Base-by-base conservation (phyloP, 2,329 filamentous ascomycete genomes). In the Zymoseptoria brevis region DNA sequence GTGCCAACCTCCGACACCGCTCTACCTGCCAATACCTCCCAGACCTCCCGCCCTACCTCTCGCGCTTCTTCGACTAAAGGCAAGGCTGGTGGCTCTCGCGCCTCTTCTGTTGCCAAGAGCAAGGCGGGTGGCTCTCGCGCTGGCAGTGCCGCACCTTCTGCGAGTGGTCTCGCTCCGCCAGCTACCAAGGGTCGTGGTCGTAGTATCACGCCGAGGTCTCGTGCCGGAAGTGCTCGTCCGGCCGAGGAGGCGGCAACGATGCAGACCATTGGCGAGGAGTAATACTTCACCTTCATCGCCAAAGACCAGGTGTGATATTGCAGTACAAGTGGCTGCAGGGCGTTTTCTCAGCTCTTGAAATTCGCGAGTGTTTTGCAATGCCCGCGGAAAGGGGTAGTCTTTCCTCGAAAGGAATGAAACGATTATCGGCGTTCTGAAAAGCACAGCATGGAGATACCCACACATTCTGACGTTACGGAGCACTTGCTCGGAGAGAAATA, bases 21-120 rank as follows among this genome's bases (percentile, higher is more conserved):
- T 24, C 54, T 60, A 11, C 51, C 62, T 3, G 54, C 57, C 16
- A 58, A 53, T 4, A 60, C 60, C 11, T 64, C 60, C 6, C 56
- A 56, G 26, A 51, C 58, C 8, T 64, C 62, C 8, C 60, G 62
- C 11, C 58, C 62, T 50, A 53, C 58, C 19, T 65, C 63, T 49
- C 62, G 60, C n/a, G 35, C 35, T 7, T 45, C 35, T 16, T 45
- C 35, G 35, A 45, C 35, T 11, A 45, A 45, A 45, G 35, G 35
- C 35, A 45, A 45, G 35, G 11, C 35, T 45, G 55, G 35, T 45
- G 54, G 56, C 24, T 60, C 62, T 45, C 56, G 58, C 45, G 57
- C 59, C 48, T 35, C 54, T 7, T 61, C 61, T 11, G 55, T 30
- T 16, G 13, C 35, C 13, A 50, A 57, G 6, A 19, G 55, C 48